Percentiles rank a stretch among this genome's conserved stretches.
phyloP scores from a whole-genome alignment of 2,329 filamentous ascomycete species.

The Coniella vitis region DNA sequence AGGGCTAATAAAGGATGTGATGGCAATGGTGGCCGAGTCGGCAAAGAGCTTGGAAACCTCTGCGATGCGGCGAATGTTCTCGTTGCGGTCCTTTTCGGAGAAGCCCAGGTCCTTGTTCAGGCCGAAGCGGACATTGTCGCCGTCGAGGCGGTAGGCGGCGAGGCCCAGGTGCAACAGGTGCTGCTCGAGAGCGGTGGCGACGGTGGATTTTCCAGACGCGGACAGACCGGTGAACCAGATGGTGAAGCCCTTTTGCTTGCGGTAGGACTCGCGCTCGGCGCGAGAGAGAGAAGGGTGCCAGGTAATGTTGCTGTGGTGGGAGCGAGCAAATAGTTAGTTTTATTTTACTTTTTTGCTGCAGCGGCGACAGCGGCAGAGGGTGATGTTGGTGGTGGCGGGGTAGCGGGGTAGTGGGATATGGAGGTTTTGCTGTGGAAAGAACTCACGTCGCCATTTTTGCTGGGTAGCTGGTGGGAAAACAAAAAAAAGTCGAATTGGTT shows the following conservation, averaged over 20 bases:
- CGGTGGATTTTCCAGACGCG: slow-evolving; percentile 93
- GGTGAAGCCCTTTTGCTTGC: slow-evolving; percentile 84
- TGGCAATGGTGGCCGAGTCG: slow-evolving; percentile 76
- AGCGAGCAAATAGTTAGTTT: slow-evolving; percentile 6
- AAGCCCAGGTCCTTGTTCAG: slow-evolving; percentile 98
- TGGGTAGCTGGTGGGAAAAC: slow-evolving; percentile 1
- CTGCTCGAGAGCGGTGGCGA: slow-evolving; percentile 94
- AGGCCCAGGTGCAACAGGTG: slow-evolving; percentile 83
- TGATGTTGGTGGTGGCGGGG: slow-evolving; percentile 18
- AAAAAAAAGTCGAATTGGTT: not conserved
- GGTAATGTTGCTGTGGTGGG: slow-evolving; percentile 67
- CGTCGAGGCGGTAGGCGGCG: slow-evolving; percentile 86
- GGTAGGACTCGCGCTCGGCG: slow-evolving; percentile 64
- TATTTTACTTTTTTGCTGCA: no score
- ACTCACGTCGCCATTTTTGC: slow-evolving; percentile 21
- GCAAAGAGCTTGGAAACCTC: slow-evolving; percentile 98
- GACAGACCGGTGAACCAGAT: slow-evolving; percentile 98
- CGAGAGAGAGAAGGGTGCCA: slow-evolving; percentile 80
- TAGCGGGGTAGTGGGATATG: slow-evolving; percentile 19
- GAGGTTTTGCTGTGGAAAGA: not conserved
- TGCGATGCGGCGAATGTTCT: slow-evolving; percentile 95
- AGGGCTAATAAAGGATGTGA: slow-evolving; percentile 95
- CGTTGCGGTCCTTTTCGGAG: slow-evolving; percentile 84
- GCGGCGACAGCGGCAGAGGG: no score
- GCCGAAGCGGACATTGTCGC: slow-evolving; percentile 97